Evolutionary conservation across 1,284 basidiomycete genomes (phyloP).

Genomic region (Clitocybe nebularis): DNA sequence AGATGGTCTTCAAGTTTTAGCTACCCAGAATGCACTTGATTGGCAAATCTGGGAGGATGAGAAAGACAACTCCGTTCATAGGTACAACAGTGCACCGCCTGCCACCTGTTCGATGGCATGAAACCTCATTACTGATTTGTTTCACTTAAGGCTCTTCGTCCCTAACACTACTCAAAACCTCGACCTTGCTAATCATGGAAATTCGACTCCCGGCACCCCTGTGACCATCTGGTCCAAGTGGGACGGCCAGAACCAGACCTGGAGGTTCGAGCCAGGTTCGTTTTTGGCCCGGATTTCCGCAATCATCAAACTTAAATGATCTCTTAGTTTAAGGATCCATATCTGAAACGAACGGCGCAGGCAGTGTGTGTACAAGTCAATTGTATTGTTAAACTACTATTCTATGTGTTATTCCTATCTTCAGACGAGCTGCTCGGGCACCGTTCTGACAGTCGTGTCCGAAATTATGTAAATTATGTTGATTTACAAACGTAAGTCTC

Average conservation of each 20-base stretch:
- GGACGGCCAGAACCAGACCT: constrained; percentile 34
- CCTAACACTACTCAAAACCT: constrained; percentile 13
- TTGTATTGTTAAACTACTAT: too few relatives aligned
- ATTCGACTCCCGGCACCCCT: constrained; percentile 24
- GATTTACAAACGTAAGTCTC: too few relatives aligned
- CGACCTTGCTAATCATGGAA: constrained; percentile 28
- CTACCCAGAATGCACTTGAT: constrained; percentile 10
- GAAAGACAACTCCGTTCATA: constrained; percentile 10
- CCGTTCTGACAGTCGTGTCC: too few relatives aligned
- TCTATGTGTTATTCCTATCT: too few relatives aligned
- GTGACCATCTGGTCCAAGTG: constrained; percentile 31
- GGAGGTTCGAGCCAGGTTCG: constrained; percentile 30
- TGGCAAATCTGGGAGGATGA: constrained; percentile 22
- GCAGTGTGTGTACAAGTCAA: too few relatives aligned
- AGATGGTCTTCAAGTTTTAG: constrained; percentile 14
- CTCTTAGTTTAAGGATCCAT: too few relatives aligned
- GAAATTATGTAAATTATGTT: too few relatives aligned
- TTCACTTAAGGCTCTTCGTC: constrained; percentile 16
- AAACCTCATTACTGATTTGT: neutral
- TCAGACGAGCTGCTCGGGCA: too few relatives aligned
- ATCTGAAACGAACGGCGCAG: too few relatives aligned
- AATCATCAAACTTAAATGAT: too few relatives aligned
- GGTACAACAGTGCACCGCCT: too few relatives aligned
- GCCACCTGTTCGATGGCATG: neutral
- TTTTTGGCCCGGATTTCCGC: too few relatives aligned